Base-by-base conservation (phyloP, 768 basidiomycete species). In the Cystobasidiopsis lactophilus region DNA sequence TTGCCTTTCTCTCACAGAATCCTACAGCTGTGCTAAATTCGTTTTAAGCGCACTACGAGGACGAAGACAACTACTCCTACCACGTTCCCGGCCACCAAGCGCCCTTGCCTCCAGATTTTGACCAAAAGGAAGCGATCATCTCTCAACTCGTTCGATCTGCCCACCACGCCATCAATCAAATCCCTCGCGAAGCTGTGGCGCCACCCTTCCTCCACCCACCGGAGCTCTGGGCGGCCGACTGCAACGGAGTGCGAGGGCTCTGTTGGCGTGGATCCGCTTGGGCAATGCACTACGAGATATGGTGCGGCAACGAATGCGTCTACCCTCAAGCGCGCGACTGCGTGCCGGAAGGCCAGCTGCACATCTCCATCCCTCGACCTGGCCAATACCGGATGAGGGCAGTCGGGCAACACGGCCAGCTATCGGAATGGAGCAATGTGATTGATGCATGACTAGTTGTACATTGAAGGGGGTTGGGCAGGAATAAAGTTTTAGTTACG, bases 181-280 rank as follows among this genome's bases (percentile, higher is more conserved):
- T 51, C 2, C 40, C 49, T 2, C 39, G 18, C 26, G n/a, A 7
- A 11, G 37, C 31, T 19, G 24, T 43, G 13, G 4, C 40, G 3
- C 51, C 51, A 7, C 33, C 33, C 16, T 16, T 7, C 9, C 33
- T 35, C 33, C 18, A 48, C 38, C 39, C 51, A 4, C 54, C 54
- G 3, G 23, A 52, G 14, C 23, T 52, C 24, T 52, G 49, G 50
- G 23, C 49, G 18, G 7, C 11, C n/a, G 9, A 10, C n/a, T 10
- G 7, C 10, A 31, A 40, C 33, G 45, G 30, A 0, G 40, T 29
- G 26, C 38, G 54, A n/a, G 33, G 45, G 5, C 40, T 58, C 10
- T n/a, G 24, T 7, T 58, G 57, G 57, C 40, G 44, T 18, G 57
- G 57, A 14, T 41, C 53, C 14, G 54, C 57, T 2, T 58, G 57